These are phyloP conservation scores for Diaporthe longicolla DNA, from an alignment of 2,329 filamentous ascomycete species.

Conservation along the genomic window DNA sequence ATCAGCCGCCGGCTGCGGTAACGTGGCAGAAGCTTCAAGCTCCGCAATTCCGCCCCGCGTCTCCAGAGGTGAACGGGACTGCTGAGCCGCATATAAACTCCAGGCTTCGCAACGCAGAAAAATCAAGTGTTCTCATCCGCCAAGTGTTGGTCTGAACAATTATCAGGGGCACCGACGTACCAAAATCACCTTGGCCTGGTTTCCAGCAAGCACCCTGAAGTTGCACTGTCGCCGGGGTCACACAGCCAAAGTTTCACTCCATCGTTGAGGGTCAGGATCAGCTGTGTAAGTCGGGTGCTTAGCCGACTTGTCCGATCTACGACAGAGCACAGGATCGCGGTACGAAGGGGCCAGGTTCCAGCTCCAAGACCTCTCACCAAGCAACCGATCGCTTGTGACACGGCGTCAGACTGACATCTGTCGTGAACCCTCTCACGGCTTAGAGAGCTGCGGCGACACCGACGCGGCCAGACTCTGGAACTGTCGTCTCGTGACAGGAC, in stretches of 20 bases:
- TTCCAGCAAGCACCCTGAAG: slow-evolving; percentile 25
- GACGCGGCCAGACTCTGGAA: slow-evolving; percentile 33
- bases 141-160: slow-evolving; percentile 22
- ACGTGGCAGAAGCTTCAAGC: slow-evolving; percentile 31
- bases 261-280: slow-evolving; percentile 12
- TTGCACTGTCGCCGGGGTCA: slow-evolving; percentile 19
- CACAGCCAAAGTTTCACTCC: slow-evolving; percentile 32
- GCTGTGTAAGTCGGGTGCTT: slow-evolving; percentile 30
- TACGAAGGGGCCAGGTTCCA: slow-evolving; percentile 16
- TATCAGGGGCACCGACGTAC: background rate
- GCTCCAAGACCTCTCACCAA: slow-evolving; percentile 29
- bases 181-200: slow-evolving; percentile 1
- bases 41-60: slow-evolving; percentile 31
- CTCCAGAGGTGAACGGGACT: slow-evolving; percentile 12
- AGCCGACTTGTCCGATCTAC: slow-evolving; percentile 38
- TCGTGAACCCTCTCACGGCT: slow-evolving; percentile 40
- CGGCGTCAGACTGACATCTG: slow-evolving; percentile 43
- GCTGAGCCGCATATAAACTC: slow-evolving; percentile 20
- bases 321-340: slow-evolving; percentile 26
- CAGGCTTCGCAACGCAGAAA: slow-evolving; percentile 6
- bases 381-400: slow-evolving; percentile 38
- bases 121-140: background rate
- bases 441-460: slow-evolving; percentile 24
- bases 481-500: slow-evolving; percentile 35
- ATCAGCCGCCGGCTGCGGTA: slow-evolving; percentile 27